Evolutionary conservation across 805 yeast genomes (phyloP).

Genomic region (Tetrapisispora iriomotensis): DNA sequence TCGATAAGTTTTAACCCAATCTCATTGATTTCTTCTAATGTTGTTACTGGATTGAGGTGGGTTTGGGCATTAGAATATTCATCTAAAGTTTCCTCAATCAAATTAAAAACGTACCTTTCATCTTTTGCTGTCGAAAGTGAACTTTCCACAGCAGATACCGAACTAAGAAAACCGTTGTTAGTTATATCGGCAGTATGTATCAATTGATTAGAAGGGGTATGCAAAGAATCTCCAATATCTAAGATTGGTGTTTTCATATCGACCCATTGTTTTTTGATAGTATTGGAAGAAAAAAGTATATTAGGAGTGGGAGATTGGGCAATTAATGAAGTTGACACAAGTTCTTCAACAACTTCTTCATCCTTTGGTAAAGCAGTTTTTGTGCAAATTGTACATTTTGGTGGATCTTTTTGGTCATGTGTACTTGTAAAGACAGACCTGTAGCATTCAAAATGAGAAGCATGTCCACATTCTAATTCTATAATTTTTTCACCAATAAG

Average conservation of each 20-base stretch:
- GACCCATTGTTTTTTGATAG: slow-evolving; percentile 14
- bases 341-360: slow-evolving; percentile 20
- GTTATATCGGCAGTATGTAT: slow-evolving; percentile 24
- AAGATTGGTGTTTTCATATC: slow-evolving; percentile 11
- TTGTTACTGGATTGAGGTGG: too few species aligned
- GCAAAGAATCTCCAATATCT: background rate
- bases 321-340: slow-evolving; percentile 14
- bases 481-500: slow-evolving; percentile 36
- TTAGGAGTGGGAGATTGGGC: slow-evolving; percentile 3
- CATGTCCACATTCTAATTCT: slow-evolving; percentile 36
- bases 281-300: background rate
- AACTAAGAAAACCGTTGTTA: slow-evolving; percentile 20
- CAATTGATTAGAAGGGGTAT: slow-evolving; percentile 25
- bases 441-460: slow-evolving; percentile 37
- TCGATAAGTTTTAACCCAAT: slow-evolving; percentile 1
- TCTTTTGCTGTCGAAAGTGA: background rate
- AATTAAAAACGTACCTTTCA: background rate
- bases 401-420: slow-evolving; percentile 10
- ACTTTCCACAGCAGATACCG: slow-evolving; percentile 1
- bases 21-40: too few species aligned
- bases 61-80: too few species aligned
- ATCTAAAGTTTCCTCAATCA: background rate
- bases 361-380: slow-evolving; percentile 20
- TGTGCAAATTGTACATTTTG: slow-evolving; percentile 24
- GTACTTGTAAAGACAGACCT: slow-evolving; percentile 22